Evolutionary conservation across 768 basidiomycete genomes (phyloP), one percentile per base, ranked within the genome.

Genomic region (Daedaleopsis nitida): DNA sequence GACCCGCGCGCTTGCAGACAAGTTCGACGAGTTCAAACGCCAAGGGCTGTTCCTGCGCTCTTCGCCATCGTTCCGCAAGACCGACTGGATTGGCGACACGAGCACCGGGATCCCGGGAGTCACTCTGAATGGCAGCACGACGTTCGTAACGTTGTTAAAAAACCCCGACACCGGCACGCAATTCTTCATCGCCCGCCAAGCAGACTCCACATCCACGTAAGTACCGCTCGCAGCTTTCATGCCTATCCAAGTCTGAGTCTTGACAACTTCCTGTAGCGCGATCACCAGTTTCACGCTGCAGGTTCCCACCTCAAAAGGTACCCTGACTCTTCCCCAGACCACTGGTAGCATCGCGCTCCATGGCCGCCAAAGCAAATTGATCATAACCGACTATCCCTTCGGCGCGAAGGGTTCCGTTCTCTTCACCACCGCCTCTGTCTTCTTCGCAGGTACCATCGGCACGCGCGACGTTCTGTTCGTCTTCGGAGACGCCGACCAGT

Each of bases 1-100:
- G 74, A 82, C 81, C 19, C 82, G 92, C 16, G 80, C 80, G 17
- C 70, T 93, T 39, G 85, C 84, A 0, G 70, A 79, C 4, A 94
- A 94, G 71, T 90, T 82, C 71, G 80, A 85, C 58, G 92, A 94
- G 67, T 78, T 94, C 56, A 94, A 93, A 70, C 81, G 86, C 24
- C 85, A 94, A 69, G 87, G 83, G 16, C 70, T 92, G 14, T 94
- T 94, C 79, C 73, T 94, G 16, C 86, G 92, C 34, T 89, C 87
- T 64, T 88, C 89, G 0, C 86, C 84, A 0, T 88, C 88, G 39
- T 91, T 94, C 71, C 83, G 86, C 72, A 89, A 92, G 75, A 94
- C 92, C 0, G 81, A 91, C 61, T 83, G 86, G 80, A 76, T 92
- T 21, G 87, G 85, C 2, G 83, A 89, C 65, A 79, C 83, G 19